Base-by-base conservation (phyloP, 2,329 filamentous ascomycete genomes). In the Fusarium coffeatum region DNA sequence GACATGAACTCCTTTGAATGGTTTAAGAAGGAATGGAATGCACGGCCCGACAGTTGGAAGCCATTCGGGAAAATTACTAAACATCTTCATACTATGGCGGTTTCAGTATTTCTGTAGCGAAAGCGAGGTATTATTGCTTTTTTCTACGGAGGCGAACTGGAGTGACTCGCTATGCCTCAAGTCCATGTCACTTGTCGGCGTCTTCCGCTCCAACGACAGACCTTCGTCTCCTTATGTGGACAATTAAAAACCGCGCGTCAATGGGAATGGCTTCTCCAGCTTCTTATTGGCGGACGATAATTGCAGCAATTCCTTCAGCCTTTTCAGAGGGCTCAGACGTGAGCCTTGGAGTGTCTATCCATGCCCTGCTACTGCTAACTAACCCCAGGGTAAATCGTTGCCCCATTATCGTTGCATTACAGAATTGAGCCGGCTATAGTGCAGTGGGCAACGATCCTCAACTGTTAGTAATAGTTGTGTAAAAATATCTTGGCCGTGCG, bases 381-480 rank as follows among this genome's bases (percentile, higher is more conserved):
- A 50, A 56, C 55, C 65, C 55, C 46, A 56, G 64, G 59, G 50
- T 60, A 59, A 69, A 69, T 67, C 59, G 49, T 60, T 64, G 34
- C 61, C 62, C 66, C 51, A 59, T 51, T 22, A 27, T 59, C n/a
- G 51, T 66, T 66, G 28, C 61, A 55, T 61, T 40, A 54, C 55
- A 62, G 34, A 37, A 54, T 34, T 66, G 54, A 48, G 28, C 37
- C 57, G 54, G 46, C 53, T 46, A 67, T 50, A 49, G 58, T 49
- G 37, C 41, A 50, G 58, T 46, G 50, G 51, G 55, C 48, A 50
- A 50, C 41, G 47, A 61, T 66, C 48, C 48, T 55, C 47, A 51
- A 23, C 20, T 50, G 45, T 68, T 66, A 68, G 59, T 68, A 71
- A 71, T 64, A 28, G 10, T 27, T 48, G 56, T n/a, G 32, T 43